Evolutionary conservation across 345 rosid genomes (phyloP).

Genomic region (Pistacia integerrima): DNA sequence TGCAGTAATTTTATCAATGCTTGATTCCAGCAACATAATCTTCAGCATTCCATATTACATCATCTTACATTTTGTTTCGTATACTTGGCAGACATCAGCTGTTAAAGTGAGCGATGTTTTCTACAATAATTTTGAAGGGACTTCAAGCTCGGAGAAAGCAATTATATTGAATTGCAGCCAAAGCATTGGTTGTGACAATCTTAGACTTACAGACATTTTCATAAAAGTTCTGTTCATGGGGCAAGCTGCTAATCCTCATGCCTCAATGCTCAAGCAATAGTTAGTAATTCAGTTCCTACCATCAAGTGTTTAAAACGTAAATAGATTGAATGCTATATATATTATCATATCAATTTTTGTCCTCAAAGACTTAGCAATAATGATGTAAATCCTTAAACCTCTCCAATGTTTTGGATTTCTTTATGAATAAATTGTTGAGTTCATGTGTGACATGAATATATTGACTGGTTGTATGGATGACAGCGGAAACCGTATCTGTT

Average conservation of each 20-base stretch:
- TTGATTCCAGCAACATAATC: too few species aligned
- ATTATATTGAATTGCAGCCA: constrained; percentile 30
- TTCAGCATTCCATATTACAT: too few species aligned
- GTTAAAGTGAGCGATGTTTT: constrained; percentile 28
- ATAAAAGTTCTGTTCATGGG: constrained; percentile 4
- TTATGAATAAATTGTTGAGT: too few species aligned
- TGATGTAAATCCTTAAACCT: too few species aligned
- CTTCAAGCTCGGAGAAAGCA: constrained; percentile 22
- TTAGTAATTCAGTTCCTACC: not conserved
- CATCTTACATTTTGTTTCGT: too few species aligned
- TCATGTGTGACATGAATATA: too few species aligned
- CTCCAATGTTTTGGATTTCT: too few species aligned
- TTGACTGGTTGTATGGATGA: too few species aligned
- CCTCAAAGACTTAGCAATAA: too few species aligned
- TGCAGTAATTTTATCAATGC: too few species aligned
- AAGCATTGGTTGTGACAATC: constrained; percentile 23
- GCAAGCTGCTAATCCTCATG: not conserved
- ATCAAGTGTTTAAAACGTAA: not conserved
- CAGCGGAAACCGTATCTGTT: too few species aligned
- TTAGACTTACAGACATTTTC: constrained; percentile 17
- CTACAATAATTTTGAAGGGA: constrained; percentile 24
- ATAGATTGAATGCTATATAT: not conserved
- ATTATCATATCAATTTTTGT: not conserved
- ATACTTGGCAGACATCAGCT: constrained; percentile 16
- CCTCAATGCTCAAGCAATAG: constrained; percentile 18